phyloP scores from a whole-genome alignment of 768 basidiomycete genomes.

The Lentinus brumalis region DNA sequence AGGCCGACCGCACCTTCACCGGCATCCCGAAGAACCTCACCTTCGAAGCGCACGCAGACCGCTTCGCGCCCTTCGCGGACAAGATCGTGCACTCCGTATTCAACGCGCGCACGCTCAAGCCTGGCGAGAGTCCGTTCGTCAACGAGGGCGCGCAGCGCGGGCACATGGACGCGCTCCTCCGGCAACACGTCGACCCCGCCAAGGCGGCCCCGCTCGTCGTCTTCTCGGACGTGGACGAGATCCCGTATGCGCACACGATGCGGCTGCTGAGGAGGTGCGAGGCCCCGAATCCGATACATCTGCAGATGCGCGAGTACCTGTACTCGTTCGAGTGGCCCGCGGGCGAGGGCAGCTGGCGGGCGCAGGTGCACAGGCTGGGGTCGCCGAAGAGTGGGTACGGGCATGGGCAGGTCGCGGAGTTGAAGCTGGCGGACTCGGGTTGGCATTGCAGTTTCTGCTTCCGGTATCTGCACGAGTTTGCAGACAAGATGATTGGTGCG shows the following conservation, averaged over 20 bases:
- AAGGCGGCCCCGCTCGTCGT: slow-evolving; percentile 46
- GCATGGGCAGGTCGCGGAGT: slow-evolving; percentile 50
- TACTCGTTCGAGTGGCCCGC: slow-evolving; percentile 65
- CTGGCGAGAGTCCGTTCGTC: slow-evolving; percentile 50
- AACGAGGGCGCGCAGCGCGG: slow-evolving; percentile 51
- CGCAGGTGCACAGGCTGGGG: slow-evolving; percentile 52
- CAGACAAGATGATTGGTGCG: slow-evolving; percentile 50
- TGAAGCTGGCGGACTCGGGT: slow-evolving; percentile 59
- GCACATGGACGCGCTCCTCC: slow-evolving; percentile 51
- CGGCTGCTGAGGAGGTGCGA: slow-evolving; percentile 54
- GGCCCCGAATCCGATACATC: slow-evolving; percentile 54
- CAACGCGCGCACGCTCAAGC: slow-evolving; percentile 45
- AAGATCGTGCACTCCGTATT: slow-evolving; percentile 56
- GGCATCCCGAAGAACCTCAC: slow-evolving; percentile 56
- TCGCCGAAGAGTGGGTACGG: slow-evolving; percentile 43
- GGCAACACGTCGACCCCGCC: slow-evolving; percentile 36
- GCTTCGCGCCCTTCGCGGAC: slow-evolving; percentile 51
- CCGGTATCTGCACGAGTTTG: slow-evolving; percentile 57
- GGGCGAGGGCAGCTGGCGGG: slow-evolving; percentile 57
- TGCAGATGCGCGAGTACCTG: slow-evolving; percentile 61
- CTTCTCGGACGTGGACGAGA: slow-evolving; percentile 67
- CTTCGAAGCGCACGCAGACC: slow-evolving; percentile 47
- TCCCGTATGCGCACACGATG: slow-evolving; percentile 55
- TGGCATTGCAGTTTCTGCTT: slow-evolving; percentile 76
- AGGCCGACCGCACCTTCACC: slow-evolving; percentile 62